Base-by-base conservation (phyloP, 305 asterid genomes). In the Fraxinus xanthoxyloides region DNA sequence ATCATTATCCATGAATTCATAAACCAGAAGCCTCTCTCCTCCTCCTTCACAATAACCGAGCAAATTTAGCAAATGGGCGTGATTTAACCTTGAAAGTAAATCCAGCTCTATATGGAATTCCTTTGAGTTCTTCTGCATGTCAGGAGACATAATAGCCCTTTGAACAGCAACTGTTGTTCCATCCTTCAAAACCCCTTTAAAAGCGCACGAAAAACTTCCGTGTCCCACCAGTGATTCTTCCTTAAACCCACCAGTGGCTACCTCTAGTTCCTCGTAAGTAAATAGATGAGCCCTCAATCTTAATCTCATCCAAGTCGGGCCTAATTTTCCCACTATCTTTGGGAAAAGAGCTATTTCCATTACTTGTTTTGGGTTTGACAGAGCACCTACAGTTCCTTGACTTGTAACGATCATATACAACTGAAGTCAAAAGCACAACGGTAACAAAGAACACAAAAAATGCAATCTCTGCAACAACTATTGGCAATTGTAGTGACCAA, bases 1-100 rank as follows among this genome's bases (percentile, higher is more conserved):
- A 63, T 90, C 91, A 72, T 88, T 88, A 46, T 89, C 89, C 91
- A 88, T 88, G 85, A 78, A 88, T 77, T 88, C 91, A 12, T 88
- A 86, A n/a, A 88, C 91, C 17, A 88, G 82, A 73, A 88, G 88
- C 80, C 91, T 86, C 72, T 88, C n/a, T n/a, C n/a, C 91, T 30
- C 80, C 91, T 1, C 86, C 89, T 38, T 88, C 91, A 80, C 89
- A 88, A 79, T 88, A 86, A 28, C 91, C 90, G 3, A 86, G 87
- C 56, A 88, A 67, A 54, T 88, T 86, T 75, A 88, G 91, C 79
- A 88, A 35, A 78, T 86, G 91, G 12, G 90, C 90, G 78, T 88
- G 91, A 69, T 88, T 88, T 30, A 88, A 84, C 63, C 89, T 85
- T 19, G 91, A 88, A 35, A 88, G 86, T 79, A 88, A 80, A 80